A percentile compares a stretch with the other conserved stretches of the same genome.
These are phyloP conservation scores for Mucor indicus DNA, from an alignment of 371 early-diverging fungal species.

Conservation along the genomic window DNA sequence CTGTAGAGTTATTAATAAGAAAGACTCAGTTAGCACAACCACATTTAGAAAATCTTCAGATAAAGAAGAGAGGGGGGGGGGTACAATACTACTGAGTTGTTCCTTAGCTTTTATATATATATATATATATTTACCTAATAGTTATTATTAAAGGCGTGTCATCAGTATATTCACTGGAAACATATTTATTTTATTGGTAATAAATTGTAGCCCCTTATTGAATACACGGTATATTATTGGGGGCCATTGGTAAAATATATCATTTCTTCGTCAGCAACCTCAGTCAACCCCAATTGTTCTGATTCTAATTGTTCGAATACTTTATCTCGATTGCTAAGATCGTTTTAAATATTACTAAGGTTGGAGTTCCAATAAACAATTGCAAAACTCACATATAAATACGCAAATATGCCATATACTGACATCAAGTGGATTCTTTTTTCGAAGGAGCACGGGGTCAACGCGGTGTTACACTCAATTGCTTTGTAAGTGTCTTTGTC, in stretches of 20 bases:
- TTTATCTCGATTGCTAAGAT: conserved; percentile 7
- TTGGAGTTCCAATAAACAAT: conserved; percentile 9
- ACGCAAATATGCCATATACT: conserved; percentile 10
- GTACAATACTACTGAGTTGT: conserved; percentile 4
- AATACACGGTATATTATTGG: conserved; percentile 5
- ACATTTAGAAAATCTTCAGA: conserved; percentile 3
- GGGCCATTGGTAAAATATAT: conserved; percentile 5
- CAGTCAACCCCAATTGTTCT: conserved; percentile 11
- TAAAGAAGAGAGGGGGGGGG: conserved; percentile 1
- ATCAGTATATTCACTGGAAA: conserved; percentile 7
- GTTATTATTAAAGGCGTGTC: conserved; percentile 4
- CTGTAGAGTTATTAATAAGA: neutral
- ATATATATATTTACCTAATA: conserved; percentile 1
- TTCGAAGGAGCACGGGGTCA: conserved; percentile 1
- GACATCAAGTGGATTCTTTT: conserved; percentile 5
- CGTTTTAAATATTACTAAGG: conserved; percentile 7
- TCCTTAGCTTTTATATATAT: conserved; percentile 3
- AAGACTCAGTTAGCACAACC: neutral
- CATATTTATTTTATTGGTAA: conserved; percentile 1
- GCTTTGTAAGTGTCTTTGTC: conserved; percentile 2
- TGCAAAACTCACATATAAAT: conserved; percentile 11
- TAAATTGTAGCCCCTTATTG: neutral
- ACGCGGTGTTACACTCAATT: conserved; percentile 2
- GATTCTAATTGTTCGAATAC: conserved; percentile 9
- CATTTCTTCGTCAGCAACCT: conserved; percentile 13